Conservation (phyloP, 179 eudicot genomes). For the Corrigiola litoralis region DNA sequence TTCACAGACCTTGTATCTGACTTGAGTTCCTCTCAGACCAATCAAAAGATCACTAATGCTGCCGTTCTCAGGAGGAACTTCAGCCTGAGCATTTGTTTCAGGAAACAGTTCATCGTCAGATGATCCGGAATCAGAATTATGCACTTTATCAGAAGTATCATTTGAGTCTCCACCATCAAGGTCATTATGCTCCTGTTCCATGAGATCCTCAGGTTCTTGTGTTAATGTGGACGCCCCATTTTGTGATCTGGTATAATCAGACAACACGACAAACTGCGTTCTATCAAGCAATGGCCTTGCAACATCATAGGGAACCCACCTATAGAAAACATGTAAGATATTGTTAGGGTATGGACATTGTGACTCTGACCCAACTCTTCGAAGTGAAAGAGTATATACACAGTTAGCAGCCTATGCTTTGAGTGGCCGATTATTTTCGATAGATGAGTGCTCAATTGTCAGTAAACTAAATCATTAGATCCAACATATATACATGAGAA, state of each 20-base stretch:
- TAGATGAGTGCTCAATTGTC: too few species aligned
- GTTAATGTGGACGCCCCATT: slow-evolving; percentile 28
- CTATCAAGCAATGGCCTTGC: slow-evolving; percentile 73
- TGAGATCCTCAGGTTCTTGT: slow-evolving; percentile 25
- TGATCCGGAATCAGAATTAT: slow-evolving; percentile 44
- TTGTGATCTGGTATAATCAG: slow-evolving; percentile 45
- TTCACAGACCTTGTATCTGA: slow-evolving; percentile 55
- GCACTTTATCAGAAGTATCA: slow-evolving; percentile 54
- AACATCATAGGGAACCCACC: slow-evolving; percentile 75
- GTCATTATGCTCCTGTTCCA: slow-evolving; percentile 46
- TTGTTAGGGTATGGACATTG: slow-evolving; percentile 15
- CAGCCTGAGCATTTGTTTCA: slow-evolving; percentile 32
- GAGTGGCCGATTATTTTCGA: too few species aligned
- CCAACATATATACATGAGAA: too few species aligned
- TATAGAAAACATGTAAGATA: slow-evolving; percentile 25
- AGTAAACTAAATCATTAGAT: too few species aligned
- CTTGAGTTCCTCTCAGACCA: slow-evolving; percentile 50
- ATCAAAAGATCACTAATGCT: slow-evolving; percentile 49
- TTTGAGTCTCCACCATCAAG: slow-evolving; percentile 41
- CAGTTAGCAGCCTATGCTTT: too few species aligned
- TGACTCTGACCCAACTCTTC: neutral
- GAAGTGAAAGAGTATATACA: neutral
- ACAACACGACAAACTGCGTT: slow-evolving; percentile 57
- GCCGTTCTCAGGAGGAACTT: slow-evolving; percentile 28
- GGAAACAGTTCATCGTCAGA: slow-evolving; percentile 58